Base-by-base conservation (phyloP, 352 stramenopile species). In the Phytophthora sojae region DNA sequence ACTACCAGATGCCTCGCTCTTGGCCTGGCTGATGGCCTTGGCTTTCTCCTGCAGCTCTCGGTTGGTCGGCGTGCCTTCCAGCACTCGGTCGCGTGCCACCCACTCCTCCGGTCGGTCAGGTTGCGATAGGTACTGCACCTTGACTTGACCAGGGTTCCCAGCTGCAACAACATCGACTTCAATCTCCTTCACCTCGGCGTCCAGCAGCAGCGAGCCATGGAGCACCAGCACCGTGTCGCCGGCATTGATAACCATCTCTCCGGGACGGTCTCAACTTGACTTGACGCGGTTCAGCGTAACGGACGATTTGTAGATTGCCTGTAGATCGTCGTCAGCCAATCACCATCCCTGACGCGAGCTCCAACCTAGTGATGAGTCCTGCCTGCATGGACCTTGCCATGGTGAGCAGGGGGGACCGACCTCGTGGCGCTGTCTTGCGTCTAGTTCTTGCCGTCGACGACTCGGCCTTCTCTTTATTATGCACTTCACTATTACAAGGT, bases 81-180 rank as follows among this genome's bases (percentile, higher is more conserved):
- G 66, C 57, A 93, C 76, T 57, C 80, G 83, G 52, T 83, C 72
- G 21, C 76, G 47, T 7, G 71, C 45, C 44, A 96, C 86, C 91
- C 91, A 97, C 61, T 96, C 92, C 68, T 96, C 87, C 79, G 83
- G 93, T 51, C 91, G 93, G 66, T 87, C 93, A 70, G 89, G 75
- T 81, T 85, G 95, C 50, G 78, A 83, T 62, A 89, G 79, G 79
- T 96, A 97, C 57, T 97, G 91, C 44, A 97, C 84, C 71, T 92
- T 90, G 72, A 96, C 96, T 62, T 82, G 79, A 11, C 1, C 39
- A 0, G 17, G 8, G 7, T 51, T 52, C n/a, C 35, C 14, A 21
- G 19, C 50, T 19, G 54, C 61, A 21, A 61, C 54, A 21, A 71
- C 73, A 19, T 50, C 61, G 35, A 32, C 32, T 44, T 61, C 32